Conservation (phyloP, 192 early-diverging fungal species). For the Linnemannia elongata region DNA sequence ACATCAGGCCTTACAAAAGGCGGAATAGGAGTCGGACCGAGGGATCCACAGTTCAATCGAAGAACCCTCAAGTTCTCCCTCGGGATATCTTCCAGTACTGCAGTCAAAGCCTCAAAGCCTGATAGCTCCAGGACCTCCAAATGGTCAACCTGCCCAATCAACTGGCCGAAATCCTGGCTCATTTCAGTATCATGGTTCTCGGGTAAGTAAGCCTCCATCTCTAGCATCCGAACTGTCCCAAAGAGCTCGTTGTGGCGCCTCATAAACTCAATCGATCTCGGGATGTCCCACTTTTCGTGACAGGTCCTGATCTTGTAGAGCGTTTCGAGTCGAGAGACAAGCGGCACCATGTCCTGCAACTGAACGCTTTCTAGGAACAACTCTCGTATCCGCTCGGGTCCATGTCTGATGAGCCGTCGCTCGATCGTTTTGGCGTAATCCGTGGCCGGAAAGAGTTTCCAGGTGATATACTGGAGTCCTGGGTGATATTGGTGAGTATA, state of each 20-base stretch:
- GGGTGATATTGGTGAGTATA: constrained; percentile 47
- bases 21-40: neutral
- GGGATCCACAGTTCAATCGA: constrained; percentile 39
- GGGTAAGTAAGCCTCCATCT: constrained; percentile 39
- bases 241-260: constrained; percentile 39
- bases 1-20: neutral
- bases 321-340: constrained; percentile 15
- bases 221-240: constrained; percentile 47
- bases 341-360: constrained; percentile 27
- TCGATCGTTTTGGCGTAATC: constrained; percentile 34
- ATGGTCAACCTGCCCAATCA: constrained; percentile 34
- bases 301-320: constrained; percentile 42
- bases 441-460: constrained; percentile 37
- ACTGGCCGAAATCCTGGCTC: constrained; percentile 23
- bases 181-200: constrained; percentile 36
- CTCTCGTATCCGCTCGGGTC: constrained; percentile 47
- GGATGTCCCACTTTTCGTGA: constrained; percentile 43
- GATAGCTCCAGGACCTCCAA: constrained; percentile 36
- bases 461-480: constrained; percentile 32
- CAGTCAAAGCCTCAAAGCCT: constrained; percentile 29
- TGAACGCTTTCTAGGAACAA: constrained; percentile 48
- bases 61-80: constrained; percentile 30
- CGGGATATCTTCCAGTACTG: constrained; percentile 28
- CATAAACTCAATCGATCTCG: constrained; percentile 42
- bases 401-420: constrained; percentile 32